Evolutionary conservation across 83 land plant species (phyloP), one percentile per base, ranked within the genome.

Genomic region (Isoetes engelmannii): DNA sequence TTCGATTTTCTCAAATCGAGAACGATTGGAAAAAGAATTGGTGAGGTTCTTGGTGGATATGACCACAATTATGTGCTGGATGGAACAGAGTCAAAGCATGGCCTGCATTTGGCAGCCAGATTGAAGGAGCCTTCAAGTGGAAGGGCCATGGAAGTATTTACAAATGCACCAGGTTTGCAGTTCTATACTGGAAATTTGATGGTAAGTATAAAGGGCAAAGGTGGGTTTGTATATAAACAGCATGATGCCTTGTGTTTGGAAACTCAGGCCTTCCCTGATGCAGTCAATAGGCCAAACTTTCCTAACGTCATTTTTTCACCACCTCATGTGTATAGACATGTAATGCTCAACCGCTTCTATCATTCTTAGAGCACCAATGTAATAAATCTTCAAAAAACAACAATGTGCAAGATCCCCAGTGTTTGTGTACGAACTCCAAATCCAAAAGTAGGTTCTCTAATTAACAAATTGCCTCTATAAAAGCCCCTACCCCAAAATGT

Each of bases 251-350:
- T 94, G 57, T 84, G 90, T 66, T 72, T 90, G 69, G 98, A 94
- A 80, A 88, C 96, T 7, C 98, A 90, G 65, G 87, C 85, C 10
- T 94, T 86, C 70, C 98, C 96, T 1, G 80, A 90, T 44, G 69
- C 96, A 0, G 88, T 94, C 7, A 81, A 94, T 69, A 81, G 84
- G 61, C 88, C 90, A 0, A 78, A 82, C 28, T 95, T 95, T 69
- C 99, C 99, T 44, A 78, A 86, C 21, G 73, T 82, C 54, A 72
- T 95, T 72, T 82, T 86, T 44, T 55, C 49, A 4, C 94, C 91
- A 19, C 86, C 86, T 13, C 74, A 86, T 80, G 57, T 72, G 45
- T 95, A 91, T 82, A 59, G 54, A 47, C 97, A 95, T 67, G 10
- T 67, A 18, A 95, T 95, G 91, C 55, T 85, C 18, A 87, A 73